Base-by-base conservation (phyloP, 352 stramenopile genomes). In the Blastocystis sp. region DNA sequence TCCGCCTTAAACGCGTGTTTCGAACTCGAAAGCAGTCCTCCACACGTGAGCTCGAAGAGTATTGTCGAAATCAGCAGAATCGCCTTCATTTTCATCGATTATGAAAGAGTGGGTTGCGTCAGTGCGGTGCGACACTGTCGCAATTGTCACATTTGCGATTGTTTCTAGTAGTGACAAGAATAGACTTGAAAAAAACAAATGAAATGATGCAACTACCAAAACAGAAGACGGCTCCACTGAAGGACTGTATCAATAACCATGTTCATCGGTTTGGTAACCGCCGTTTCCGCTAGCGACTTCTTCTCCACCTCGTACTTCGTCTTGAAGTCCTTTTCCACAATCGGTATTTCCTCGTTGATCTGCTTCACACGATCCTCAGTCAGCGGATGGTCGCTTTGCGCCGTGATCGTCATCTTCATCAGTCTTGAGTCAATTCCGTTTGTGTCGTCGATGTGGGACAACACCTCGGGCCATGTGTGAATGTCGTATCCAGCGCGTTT, bases 1-100 rank as follows among this genome's bases (percentile, higher is more conserved):
- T 90, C 89, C 75, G 92, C 92, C 51, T 90, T 90, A 89, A 94
- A 95, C 78, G 91, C 46, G 40, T 81, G 42, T 32, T 81, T 81
- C 29, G 54, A 46, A 42, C 59, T 53, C 4, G 63, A 29, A 16
- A 76, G 38, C n/a, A 85, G 40, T 27, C 57, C 57, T 27, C 40
- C 75, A 27, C 32, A 29, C 27, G 63, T 44, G 4, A 85, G 27
- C 0, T 18, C 21, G 46, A 40, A 72, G 27, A 85, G 71, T 67
- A 69, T 27, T 8, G 65, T 46, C 38, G 38, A 44, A 67, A 69
- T 51, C 3, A 67, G 42, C 36, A 71, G 14, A 6, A 32, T 49
- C 14, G 8, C 72, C 18, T 24, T 34, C 51, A 69, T 84, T 84
- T 6, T 27, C n/a, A n/a, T n/a, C n/a, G n/a, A n/a, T n/a, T n/a